Conservation (phyloP, 176 grass and related monocot species). For the Avena insularis region DNA sequence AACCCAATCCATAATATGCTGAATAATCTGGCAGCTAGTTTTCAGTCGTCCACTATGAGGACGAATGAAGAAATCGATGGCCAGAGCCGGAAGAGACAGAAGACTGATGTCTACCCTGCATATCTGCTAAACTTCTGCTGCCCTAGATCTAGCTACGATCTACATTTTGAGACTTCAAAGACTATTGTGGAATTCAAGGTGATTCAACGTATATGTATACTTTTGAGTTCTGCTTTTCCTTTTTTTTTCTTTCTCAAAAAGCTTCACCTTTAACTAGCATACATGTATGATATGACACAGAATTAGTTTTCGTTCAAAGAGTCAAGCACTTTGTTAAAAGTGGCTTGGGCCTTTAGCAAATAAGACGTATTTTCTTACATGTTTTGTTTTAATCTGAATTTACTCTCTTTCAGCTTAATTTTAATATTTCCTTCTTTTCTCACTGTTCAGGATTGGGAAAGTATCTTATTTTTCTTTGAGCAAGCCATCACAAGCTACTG, state of each 20-base stretch:
- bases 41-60: constrained; percentile 49
- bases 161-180: constrained; percentile 90
- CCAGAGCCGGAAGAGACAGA: constrained; percentile 72
- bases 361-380: neutral
- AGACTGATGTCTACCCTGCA: constrained; percentile 64
- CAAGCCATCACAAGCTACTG: constrained; percentile 66
- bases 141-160: constrained; percentile 72
- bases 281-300: neutral
- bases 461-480: constrained; percentile 89
- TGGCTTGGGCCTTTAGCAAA: constrained; percentile 3
- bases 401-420: constrained; percentile 24
- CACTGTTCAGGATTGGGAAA: constrained; percentile 71
- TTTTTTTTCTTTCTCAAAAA: constrained; percentile 7
- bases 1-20: constrained; percentile 84
- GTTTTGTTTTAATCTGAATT: constrained; percentile 19
- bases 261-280: constrained; percentile 32
- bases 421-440: constrained; percentile 28
- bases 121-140: constrained; percentile 88
- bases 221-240: constrained; percentile 38
- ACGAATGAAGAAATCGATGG: constrained; percentile 48
- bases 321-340: neutral
- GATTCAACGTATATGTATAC: constrained; percentile 19
- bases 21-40: constrained; percentile 73
- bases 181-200: constrained; percentile 97
- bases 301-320: neutral